These are phyloP conservation scores for Scleromitrula shiraiana DNA, from an alignment of 2,329 filamentous ascomycete species.

Conservation along the genomic window DNA sequence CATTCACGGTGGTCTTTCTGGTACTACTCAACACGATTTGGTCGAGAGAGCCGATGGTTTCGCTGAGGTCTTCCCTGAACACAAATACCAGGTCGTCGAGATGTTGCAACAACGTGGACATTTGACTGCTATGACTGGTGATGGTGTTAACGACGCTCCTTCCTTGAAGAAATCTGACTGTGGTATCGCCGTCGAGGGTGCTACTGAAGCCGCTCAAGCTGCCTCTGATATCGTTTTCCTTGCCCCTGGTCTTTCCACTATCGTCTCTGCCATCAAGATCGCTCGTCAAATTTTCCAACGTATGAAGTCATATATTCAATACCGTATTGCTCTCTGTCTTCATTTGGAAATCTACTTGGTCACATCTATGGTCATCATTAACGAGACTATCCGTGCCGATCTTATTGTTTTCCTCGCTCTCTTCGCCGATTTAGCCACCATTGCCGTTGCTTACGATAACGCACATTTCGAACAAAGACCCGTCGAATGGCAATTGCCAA, in stretches of 20 bases:
- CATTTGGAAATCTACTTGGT: conserved; percentile 80
- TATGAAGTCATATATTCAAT: conserved; percentile 94
- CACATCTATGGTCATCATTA: conserved; percentile 71
- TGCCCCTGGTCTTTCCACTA: conserved; percentile 80
- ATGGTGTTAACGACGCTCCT: conserved; percentile 90
- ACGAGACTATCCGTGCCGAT: conserved; percentile 64
- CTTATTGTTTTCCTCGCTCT: conserved; percentile 73
- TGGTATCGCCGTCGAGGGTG: conserved; percentile 88
- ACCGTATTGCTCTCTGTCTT: conserved; percentile 86
- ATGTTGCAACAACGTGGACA: conserved; percentile 91
- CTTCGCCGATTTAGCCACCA: conserved; percentile 72
- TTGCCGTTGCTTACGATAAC: conserved; percentile 73
- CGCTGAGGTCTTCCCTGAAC: conserved; percentile 88
- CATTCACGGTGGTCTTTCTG: conserved; percentile 66
- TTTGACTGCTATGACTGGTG: conserved; percentile 92
- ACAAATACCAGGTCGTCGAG: conserved; percentile 93
- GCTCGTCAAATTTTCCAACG: conserved; percentile 94
- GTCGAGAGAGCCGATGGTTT: conserved; percentile 89
- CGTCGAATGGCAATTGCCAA: conserved; percentile 73
- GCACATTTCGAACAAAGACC: conserved; percentile 67
- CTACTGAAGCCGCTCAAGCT: conserved; percentile 82
- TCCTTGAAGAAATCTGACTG: conserved; percentile 92
- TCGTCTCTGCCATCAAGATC: conserved; percentile 88
- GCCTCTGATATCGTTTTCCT: conserved; percentile 93
- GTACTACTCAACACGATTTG: conserved; percentile 66